Evolutionary conservation across 805 yeast genomes (phyloP), one percentile per base, ranked within the genome.

Genomic region (Clavispora carvajalis): DNA sequence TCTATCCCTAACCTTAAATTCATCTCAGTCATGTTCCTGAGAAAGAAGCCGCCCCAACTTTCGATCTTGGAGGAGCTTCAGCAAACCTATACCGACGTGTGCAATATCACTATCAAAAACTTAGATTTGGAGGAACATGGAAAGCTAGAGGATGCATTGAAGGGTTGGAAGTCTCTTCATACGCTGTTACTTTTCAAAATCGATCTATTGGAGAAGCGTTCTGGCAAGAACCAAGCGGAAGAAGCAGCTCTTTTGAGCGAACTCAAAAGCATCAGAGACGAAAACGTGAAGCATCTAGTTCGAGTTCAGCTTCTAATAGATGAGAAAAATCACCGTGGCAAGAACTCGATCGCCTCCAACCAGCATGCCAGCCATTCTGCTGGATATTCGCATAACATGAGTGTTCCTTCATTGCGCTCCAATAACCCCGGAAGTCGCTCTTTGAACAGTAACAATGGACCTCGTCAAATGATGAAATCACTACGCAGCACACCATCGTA

Each of bases 161-260:
- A 74, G 44, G 90, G 90, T 2, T 83, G 91, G 90, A 82, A 79
- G 48, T 67, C 79, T 2, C 60, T 85, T n/a, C 86, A 80, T 46
- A 78, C 85, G 2, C 73, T 76, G 36, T 68, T 80, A 2, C 67
- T 77, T 36, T 76, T 67, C 54, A 77, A 77, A 49, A 60, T 82
- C 33, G 85, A 80, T 44, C 57, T 39, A 49, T 83, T 49, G 72
- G 82, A 53, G 62, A 74, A 58, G 59, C 44, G 57, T 55, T 53
- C 54, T 55, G 22, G 49, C 34, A 65, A 63, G 41, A 45, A 58
- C 31, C 22, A 37, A 18, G 19, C 42, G n/a, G 51, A 51, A 18
- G 54, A 48, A 21, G 33, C 43, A 1, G 41, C 44, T n/a, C 22
- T 51, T 22, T 34, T 51, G 23, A 18, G n/a, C 8, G 71, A 69